These are phyloP conservation scores for Apostasia shenzhenica DNA, from an alignment of 106 monocot species.

Conservation along the genomic window DNA sequence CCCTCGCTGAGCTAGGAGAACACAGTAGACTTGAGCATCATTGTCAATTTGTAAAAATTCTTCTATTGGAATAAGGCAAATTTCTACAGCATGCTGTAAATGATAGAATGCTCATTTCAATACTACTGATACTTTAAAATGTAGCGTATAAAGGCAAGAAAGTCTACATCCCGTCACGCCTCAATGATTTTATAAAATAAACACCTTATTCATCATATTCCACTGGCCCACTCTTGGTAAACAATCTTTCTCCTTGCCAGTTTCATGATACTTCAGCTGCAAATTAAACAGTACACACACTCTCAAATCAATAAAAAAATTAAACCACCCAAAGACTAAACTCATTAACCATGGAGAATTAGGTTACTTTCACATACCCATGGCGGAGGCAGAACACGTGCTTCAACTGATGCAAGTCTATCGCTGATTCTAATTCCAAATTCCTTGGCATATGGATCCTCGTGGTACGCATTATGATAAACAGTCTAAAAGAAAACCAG, in stretches of 20 bases:
- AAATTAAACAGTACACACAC: background rate
- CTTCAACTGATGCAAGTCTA: constrained; percentile 45
- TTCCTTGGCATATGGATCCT: constrained; percentile 50
- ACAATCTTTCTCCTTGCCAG: constrained; percentile 47
- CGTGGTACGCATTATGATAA: constrained; percentile 37
- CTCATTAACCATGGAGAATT: background rate
- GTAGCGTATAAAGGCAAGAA: too few species aligned
- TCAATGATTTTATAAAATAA: background rate
- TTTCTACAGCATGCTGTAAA: too few species aligned
- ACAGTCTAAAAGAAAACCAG: constrained; percentile 25
- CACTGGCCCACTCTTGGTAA: constrained; percentile 57
- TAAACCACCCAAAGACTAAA: background rate
- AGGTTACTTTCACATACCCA: constrained; percentile 23
- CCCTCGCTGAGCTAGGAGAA: too few species aligned
- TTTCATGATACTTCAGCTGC: constrained; percentile 56
- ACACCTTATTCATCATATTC: constrained; percentile 73
- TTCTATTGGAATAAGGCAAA: too few species aligned
- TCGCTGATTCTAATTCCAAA: constrained; percentile 58
- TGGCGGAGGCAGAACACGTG: constrained; percentile 57
- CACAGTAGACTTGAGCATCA: too few species aligned
- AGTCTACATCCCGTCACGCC: too few species aligned
- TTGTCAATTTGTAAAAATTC: too few species aligned
- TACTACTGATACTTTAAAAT: too few species aligned
- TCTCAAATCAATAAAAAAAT: background rate
- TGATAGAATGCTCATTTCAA: too few species aligned